phyloP scores from a whole-genome alignment of 2,329 filamentous ascomycete genomes.

The Clarireedia homoeocarpa region DNA sequence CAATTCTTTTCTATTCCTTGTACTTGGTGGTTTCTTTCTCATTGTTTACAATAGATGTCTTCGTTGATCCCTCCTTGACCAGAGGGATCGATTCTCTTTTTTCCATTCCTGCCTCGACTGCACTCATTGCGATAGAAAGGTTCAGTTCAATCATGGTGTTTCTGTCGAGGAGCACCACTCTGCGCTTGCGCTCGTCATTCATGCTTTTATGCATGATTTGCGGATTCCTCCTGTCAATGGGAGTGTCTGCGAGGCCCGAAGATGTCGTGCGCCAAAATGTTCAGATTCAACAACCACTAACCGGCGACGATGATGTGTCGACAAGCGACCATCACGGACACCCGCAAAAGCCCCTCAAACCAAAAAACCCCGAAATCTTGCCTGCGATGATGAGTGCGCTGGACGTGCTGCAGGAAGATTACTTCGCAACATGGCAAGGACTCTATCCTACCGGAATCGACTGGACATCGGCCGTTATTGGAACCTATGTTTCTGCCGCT shows the following conservation, averaged over 20 bases:
- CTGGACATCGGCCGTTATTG: constrained; percentile 81
- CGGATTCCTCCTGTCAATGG: not conserved
- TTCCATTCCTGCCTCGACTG: not conserved
- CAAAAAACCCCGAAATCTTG: constrained; percentile 11
- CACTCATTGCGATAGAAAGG: not conserved
- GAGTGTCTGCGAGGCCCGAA: not conserved
- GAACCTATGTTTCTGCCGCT: constrained; percentile 66
- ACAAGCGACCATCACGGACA: not conserved
- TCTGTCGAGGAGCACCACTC: not conserved
- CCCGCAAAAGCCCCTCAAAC: not conserved
- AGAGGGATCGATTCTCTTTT: not conserved
- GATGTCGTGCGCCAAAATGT: not conserved
- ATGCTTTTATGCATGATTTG: constrained; percentile 1
- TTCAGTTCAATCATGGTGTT: not conserved
- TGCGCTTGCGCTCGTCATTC: not conserved
- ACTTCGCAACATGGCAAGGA: constrained; percentile 69
- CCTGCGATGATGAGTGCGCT: constrained; percentile 48
- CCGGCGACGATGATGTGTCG: not conserved
- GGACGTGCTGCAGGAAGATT: constrained; percentile 66
- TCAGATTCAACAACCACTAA: constrained; percentile 2
- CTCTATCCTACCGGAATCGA: constrained; percentile 84
- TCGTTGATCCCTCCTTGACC: not conserved
- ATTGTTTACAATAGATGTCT: not conserved
- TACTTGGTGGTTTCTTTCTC: not conserved
- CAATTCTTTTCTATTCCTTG: not conserved